Evolutionary conservation across 345 rosid species (phyloP), one percentile per base, ranked within the genome.

Genomic region (Laguncularia racemosa): DNA sequence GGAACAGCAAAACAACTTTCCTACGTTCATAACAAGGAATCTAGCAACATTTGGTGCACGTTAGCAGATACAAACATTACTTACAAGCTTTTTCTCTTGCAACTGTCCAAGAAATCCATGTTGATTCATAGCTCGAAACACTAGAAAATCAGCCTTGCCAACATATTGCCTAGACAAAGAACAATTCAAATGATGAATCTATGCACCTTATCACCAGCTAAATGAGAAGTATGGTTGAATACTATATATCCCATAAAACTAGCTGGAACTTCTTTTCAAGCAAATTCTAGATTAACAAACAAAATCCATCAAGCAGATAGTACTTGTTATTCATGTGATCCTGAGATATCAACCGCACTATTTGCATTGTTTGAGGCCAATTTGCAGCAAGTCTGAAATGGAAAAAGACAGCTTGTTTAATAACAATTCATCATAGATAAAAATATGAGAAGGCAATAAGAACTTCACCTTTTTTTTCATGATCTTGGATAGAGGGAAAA

Each of bases 251-350:
- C 40, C 3, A 5, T 4, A 2, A 9, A 33, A 33, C 40, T 33
- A 33, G 40, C 40, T 33, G 9, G 40, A 33, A 33, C 40, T 33
- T 33, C 40, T 23, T 23, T 23, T 33, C 28, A 33, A 0, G 20
- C 38, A 55, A 55, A 55, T 16, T 55, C 46, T 46, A 38, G 46
- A 14, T n/a, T 20, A 38, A 43, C 33, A 54, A n/a, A 33, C 3
- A 48, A 55, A 54, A 14, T 26, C 64, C 26, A 66, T 33, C 12
- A 65, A 50, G 63, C 28, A 15, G 52, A 61, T 45, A 59, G 63
- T 85, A 93, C 97, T 90, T 85, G 84, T 93, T 93, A 76, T 87
- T 93, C 99, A 90, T 87, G 79, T 87, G 95, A 67, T 93, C 99
- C 71, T 87, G 96, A 43, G 97, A 87, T 69, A 93, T 89, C 62